Evolutionary conservation across 345 rosid genomes (phyloP), one percentile per base, ranked within the genome.

Genomic region (Melastoma malabathricum): DNA sequence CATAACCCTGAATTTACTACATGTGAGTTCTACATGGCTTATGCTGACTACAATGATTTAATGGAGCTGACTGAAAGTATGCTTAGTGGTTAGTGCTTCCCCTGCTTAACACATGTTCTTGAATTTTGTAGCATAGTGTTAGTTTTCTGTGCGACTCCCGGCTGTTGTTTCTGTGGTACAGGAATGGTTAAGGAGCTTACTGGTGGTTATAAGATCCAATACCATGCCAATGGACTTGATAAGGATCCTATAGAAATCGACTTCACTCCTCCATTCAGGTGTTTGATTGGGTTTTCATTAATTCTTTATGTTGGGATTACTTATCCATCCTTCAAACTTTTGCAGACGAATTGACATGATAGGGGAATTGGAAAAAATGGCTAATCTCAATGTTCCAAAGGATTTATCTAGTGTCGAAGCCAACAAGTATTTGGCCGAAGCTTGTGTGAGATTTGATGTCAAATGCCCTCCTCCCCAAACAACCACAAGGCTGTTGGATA

Each of bases 21-120:
- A 53, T 93, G 95, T 53, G 99, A 93, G 72, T 93, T 93, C 70
- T 93, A 93, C 58, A 88, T 88, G 99, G 99, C 97, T n/a, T 93
- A 54, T 48, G 97, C 95, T 0, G 99, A 88, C 70, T 92, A 92
- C 72, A 71, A 92, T 44, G 98, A 92, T 64, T 48, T 92, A 71
- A 92, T 92, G 97, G 69, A 67, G 41, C 84, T 92, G 50, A 92
- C 95, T 13, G 98, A 92, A 75, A 52, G 65, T 48, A 69, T 92
- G 90, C 46, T 92, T 67, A 88, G 98, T 57, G 98, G 98, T 77
- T 63, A 64, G 78, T 19, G 10, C 16, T 55, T 51, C 46, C 12
- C 15, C 15, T n/a, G 13, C n/a, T 51, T 13, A 17, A 48, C 41
- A 34, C 41, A 6, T 34, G 12, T 9, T 34, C 41, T 34, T 8